Base-by-base conservation (phyloP, 2,329 filamentous ascomycete species). In the Colletotrichum tabaci region DNA sequence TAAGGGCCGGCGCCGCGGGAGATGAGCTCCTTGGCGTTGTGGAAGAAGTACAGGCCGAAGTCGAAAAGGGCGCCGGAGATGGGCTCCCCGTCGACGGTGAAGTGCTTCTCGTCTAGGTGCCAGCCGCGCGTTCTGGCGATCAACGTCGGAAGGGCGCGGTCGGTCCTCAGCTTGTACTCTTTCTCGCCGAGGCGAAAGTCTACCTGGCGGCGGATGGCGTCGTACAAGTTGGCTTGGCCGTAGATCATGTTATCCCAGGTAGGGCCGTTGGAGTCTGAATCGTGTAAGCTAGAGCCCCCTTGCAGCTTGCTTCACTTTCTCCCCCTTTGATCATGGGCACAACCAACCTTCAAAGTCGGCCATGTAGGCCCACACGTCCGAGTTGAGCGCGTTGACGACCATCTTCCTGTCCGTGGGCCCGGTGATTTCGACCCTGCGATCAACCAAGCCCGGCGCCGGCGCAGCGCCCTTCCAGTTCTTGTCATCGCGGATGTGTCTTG, bases 191-290 rank as follows among this genome's bases (percentile, higher is more conserved):
- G 91, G 86, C 94, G 95, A 88, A 97, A 97, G 84, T 97, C 94
- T 75, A 97, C 90, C 83, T 97, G 92, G 76, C 88, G 90, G 77
- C 94, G 92, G 78, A 96, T 93, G 73, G 94, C 94, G 78, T 97
- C 94, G 85, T 97, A 94, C 67, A 97, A 88, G 85, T 97, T 97
- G 71, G 96, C 90, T 83, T 97, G 94, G 73, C 94, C 94, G 77
- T 95, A 95, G 84, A 97, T 91, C 94, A 97, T 97, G 86, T 97
- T 97, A 76, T 96, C 93, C 94, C 94, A 97, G 49, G 94, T 97
- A 15, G 94, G 94, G 15, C 94, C 94, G 77, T 88, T 94, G 12
- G 94, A 96, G 81, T 97, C 94, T 71, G 4, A 1, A 1, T 0
- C 0, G 26, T 61, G 46, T 73, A 30, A 60, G 60, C 38, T 4